Conservation (phyloP, 2,329 filamentous ascomycete species). For the Aspergillus vadensis region DNA sequence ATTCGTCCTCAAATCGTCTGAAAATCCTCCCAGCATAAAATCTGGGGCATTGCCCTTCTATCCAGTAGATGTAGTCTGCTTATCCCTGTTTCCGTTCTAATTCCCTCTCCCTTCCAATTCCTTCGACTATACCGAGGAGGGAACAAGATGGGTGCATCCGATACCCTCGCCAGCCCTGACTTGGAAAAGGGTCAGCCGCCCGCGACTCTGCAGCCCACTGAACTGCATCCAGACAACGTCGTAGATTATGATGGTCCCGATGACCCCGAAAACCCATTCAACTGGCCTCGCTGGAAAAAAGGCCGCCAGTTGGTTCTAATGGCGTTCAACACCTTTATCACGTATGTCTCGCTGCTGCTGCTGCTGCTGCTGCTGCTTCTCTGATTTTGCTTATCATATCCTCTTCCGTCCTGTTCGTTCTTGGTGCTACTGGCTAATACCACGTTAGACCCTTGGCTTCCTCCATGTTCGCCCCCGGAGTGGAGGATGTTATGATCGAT, state of each 20-base stretch:
- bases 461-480: constrained; percentile 40
- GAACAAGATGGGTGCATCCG: no score
- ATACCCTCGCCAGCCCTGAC: not conserved
- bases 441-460: constrained; percentile 16
- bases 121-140: no score
- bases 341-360: constrained; percentile 14
- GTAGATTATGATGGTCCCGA: constrained; percentile 24
- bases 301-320: constrained; percentile 11
- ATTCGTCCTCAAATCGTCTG: no score
- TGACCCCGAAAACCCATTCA: constrained; percentile 34
- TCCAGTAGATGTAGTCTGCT: no score
- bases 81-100: no score
- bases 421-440: not conserved
- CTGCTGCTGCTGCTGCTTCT: not conserved
- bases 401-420: no score
- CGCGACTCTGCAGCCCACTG: not conserved
- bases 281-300: constrained; percentile 32
- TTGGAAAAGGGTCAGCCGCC: not conserved
- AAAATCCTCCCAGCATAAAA: no score
- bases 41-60: no score
- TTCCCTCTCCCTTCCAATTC: no score
- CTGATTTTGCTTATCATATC: no score
- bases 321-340: constrained; percentile 24
- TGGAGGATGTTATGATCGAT: constrained; percentile 21
- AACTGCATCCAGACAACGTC: not conserved